A percentile compares a stretch with the other conserved stretches of the same genome.
Evolutionary conservation across 2,329 filamentous ascomycete species (phyloP).

Genomic region (Hypoxylon sp.): DNA sequence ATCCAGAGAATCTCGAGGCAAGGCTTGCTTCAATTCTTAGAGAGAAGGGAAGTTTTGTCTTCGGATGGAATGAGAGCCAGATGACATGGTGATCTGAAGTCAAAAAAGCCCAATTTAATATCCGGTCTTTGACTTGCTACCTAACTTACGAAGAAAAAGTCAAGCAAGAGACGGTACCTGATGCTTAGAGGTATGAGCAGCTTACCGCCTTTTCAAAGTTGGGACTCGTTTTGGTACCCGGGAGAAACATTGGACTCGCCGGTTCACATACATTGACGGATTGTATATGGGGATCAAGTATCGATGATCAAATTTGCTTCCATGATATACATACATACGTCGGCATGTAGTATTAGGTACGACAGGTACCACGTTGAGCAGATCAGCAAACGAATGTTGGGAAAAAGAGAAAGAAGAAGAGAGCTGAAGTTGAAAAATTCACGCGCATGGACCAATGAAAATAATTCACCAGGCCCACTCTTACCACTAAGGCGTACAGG

Average conservation of each 20-base stretch:
- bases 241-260: too few species aligned
- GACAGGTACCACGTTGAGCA: too few species aligned
- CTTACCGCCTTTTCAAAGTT: not conserved
- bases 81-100: slow-evolving; percentile 45
- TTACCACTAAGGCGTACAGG: too few species aligned
- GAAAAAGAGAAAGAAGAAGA: not conserved
- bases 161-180: not conserved
- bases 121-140: slow-evolving; percentile 25
- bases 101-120: slow-evolving; percentile 43
- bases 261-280: too few species aligned
- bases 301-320: too few species aligned
- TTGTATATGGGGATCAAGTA: too few species aligned
- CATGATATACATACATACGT: too few species aligned
- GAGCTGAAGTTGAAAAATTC: slow-evolving; percentile 3
- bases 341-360: too few species aligned
- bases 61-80: slow-evolving; percentile 55
- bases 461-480: too few species aligned
- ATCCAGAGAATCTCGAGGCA: slow-evolving; percentile 22
- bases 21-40: slow-evolving; percentile 1
- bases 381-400: too few species aligned
- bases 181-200: not conserved
- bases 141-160: not conserved
- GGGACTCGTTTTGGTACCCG: not conserved
- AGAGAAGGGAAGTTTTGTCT: slow-evolving; percentile 39
- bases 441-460: slow-evolving; percentile 10